Percentiles rank a stretch among this genome's conserved stretches.
Evolutionary conservation across 768 basidiomycete species (phyloP).

Genomic region (Naematelia aurantialba): DNA sequence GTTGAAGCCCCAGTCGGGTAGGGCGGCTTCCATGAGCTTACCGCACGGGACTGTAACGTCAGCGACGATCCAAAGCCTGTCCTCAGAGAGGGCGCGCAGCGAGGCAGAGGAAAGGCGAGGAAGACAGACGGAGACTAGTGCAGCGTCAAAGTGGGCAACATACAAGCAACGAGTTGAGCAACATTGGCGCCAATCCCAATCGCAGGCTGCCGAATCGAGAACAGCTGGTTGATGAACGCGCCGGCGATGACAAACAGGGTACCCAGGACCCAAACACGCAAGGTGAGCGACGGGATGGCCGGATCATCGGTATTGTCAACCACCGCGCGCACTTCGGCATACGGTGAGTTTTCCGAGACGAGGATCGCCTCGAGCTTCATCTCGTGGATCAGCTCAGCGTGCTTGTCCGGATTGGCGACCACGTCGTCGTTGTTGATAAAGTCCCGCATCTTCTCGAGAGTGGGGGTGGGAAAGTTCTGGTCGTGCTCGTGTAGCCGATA

Average conservation of each 20-base stretch:
- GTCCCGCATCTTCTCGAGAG: conserved; percentile 21
- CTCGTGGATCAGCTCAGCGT: conserved; percentile 29
- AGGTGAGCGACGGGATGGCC: conserved; percentile 38
- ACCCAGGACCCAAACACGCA: conserved; percentile 43
- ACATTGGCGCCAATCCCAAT: conserved; percentile 68
- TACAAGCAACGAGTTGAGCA: conserved; percentile 62
- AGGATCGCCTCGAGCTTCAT: conserved; percentile 41
- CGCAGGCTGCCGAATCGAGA: conserved; percentile 57
- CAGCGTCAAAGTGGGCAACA: conserved; percentile 5
- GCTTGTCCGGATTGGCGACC: conserved; percentile 13
- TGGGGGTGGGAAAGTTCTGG: conserved; percentile 32
- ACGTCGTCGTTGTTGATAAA: conserved; percentile 24
- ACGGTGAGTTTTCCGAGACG: conserved; percentile 66
- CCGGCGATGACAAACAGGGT: conserved; percentile 54
- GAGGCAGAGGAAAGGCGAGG: too few relatives aligned
- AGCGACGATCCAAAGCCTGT: too few relatives aligned
- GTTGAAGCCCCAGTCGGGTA: conserved; percentile 23
- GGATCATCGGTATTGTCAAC: conserved; percentile 54
- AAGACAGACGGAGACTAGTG: too few relatives aligned
- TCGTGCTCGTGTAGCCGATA: conserved; percentile 28
- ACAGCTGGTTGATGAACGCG: conserved; percentile 57
- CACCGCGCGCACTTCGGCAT: conserved; percentile 70
- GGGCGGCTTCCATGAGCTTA: conserved; percentile 16
- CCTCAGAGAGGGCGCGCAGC: conserved; percentile 3
- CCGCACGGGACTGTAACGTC: conserved; percentile 28